Evolutionary conservation across 768 basidiomycete genomes (phyloP).

Genomic region (Psilocybe tampanensis): DNA sequence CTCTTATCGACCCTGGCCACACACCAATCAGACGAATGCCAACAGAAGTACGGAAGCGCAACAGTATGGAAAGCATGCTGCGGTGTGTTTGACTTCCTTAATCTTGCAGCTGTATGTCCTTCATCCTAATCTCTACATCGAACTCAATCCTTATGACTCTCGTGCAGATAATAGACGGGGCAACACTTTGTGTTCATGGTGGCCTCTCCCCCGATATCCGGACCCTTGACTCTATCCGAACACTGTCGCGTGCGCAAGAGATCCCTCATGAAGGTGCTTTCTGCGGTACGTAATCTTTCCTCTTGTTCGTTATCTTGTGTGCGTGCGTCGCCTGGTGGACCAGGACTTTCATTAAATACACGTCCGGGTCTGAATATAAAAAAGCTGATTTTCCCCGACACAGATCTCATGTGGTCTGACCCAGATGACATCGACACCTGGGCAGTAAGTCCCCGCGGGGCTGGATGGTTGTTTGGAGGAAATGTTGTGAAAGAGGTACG

Average conservation of each 20-base stretch:
- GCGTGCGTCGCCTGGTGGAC: no score
- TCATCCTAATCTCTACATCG: background rate
- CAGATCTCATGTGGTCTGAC: slow-evolving; percentile 98
- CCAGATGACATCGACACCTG: slow-evolving; percentile 94
- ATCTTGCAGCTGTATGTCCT: slow-evolving; percentile 81
- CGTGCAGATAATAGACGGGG: slow-evolving; percentile 94
- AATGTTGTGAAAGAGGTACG: slow-evolving; percentile 81
- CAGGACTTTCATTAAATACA: no score
- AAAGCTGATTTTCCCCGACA: no score
- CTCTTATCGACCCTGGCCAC: background rate
- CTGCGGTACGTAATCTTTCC: slow-evolving; percentile 58
- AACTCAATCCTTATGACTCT: background rate
- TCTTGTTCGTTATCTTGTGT: background rate
- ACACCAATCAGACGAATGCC: slow-evolving; percentile 78
- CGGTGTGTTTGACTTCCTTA: slow-evolving; percentile 93
- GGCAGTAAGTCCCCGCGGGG: slow-evolving; percentile 96
- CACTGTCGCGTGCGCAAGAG: slow-evolving; percentile 93
- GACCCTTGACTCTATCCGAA: slow-evolving; percentile 92
- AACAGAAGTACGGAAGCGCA: slow-evolving; percentile 95
- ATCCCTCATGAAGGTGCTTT: slow-evolving; percentile 99
- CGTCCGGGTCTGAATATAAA: no score
- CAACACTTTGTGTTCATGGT: slow-evolving; percentile 92
- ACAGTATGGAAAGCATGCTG: slow-evolving; percentile 98
- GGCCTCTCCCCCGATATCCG: slow-evolving; percentile 95
- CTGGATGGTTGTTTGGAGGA: slow-evolving; percentile 93